Conservation (phyloP, 2,329 filamentous ascomycete genomes). For the Claviceps sorghi region DNA sequence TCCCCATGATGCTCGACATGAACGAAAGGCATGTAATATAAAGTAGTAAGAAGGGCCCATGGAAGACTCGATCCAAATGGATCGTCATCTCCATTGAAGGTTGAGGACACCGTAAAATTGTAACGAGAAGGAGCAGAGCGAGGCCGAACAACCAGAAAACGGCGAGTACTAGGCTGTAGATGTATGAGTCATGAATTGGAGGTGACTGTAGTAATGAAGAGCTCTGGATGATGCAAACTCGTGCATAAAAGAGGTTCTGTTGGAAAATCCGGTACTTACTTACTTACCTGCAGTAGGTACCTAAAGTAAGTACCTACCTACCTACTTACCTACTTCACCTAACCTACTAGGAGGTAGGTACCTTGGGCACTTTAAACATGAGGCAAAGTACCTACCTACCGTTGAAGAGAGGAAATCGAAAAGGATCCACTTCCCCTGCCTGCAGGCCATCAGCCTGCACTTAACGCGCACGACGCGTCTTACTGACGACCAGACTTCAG, state of each 20-base stretch:
- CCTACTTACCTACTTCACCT: too few relatives aligned
- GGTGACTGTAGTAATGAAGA: not conserved
- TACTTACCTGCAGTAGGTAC: too few relatives aligned
- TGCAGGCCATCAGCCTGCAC: slow-evolving; percentile 10
- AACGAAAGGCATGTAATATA: not conserved
- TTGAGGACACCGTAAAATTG: not conserved
- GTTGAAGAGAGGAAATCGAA: not conserved
- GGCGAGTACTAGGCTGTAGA: not conserved
- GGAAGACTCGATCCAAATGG: not conserved
- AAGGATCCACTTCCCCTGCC: not conserved
- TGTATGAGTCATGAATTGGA: not conserved
- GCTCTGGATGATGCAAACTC: not conserved
- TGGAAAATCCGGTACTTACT: too few relatives aligned
- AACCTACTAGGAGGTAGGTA: not conserved
- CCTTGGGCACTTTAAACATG: too few relatives aligned
- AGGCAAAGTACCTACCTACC: too few relatives aligned
- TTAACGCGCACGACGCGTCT: slow-evolving; percentile 25
- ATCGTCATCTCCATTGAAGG: not conserved
- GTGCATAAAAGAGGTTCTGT: not conserved
- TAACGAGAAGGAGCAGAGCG: too few relatives aligned
- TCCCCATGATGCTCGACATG: slow-evolving; percentile 10
- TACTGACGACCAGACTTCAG: not conserved
- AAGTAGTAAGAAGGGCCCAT: not conserved
- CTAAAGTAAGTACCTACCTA: too few relatives aligned
- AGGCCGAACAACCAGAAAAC: too few relatives aligned